phyloP scores from a whole-genome alignment of 352 stramenopile genomes.

The Thraustotheca clavata region DNA sequence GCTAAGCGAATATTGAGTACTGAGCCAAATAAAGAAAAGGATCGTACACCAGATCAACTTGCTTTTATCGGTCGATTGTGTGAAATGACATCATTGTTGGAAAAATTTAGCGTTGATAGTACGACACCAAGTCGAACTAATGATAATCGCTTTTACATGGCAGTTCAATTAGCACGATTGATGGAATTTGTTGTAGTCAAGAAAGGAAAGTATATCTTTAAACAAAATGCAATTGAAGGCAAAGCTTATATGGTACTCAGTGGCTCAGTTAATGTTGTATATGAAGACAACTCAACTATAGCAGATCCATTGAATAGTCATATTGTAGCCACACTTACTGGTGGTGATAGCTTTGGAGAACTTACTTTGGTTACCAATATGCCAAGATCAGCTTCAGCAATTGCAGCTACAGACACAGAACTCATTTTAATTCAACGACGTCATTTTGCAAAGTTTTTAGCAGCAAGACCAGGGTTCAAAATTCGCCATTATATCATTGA shows the following conservation, averaged over 20 bases:
- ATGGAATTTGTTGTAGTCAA: slow-evolving; percentile 43
- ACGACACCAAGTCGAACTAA: slow-evolving; percentile 1
- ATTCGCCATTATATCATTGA: slow-evolving; percentile 66
- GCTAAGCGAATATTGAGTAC: slow-evolving; percentile 48
- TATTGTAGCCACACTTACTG: slow-evolving; percentile 52
- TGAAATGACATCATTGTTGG: slow-evolving; percentile 44
- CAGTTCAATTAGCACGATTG: slow-evolving; percentile 38
- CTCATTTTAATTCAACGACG: slow-evolving; percentile 63
- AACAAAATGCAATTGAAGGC: slow-evolving; percentile 63
- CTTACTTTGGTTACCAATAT: slow-evolving; percentile 58
- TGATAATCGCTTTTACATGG: slow-evolving; percentile 42
- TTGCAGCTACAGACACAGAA: slow-evolving; percentile 54
- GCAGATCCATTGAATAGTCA: slow-evolving; percentile 36
- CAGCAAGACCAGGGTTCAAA: slow-evolving; percentile 39
- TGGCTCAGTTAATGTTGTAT: slow-evolving; percentile 70
- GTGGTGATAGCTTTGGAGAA: slow-evolving; percentile 64
- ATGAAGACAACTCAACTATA: slow-evolving; percentile 53
- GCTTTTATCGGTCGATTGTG: slow-evolving; percentile 50
- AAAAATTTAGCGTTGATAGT: slow-evolving; percentile 48
- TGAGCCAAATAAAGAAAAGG: slow-evolving; percentile 21
- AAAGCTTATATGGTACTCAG: slow-evolving; percentile 72
- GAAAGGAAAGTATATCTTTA: slow-evolving; percentile 49
- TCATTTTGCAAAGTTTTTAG: slow-evolving; percentile 34
- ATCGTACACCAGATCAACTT: slow-evolving; percentile 35
- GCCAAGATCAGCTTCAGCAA: slow-evolving; percentile 54